Evolutionary conservation across 163 green algal species (phyloP), one percentile per base, ranked within the genome.

Genomic region (Chlorella variabilis): DNA sequence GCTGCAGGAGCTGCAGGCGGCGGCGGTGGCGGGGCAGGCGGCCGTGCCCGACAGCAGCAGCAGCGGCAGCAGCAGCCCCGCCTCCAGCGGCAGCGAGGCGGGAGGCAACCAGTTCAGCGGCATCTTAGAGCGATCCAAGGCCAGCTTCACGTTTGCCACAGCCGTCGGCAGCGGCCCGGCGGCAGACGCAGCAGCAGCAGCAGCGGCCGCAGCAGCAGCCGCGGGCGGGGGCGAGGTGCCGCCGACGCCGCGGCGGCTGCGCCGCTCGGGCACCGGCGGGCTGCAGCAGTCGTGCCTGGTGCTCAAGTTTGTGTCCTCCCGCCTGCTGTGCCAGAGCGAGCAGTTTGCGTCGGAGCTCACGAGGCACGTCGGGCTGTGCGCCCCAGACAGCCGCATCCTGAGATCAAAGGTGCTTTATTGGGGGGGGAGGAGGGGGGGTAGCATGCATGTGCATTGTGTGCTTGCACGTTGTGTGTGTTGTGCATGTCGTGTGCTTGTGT

Each of bases 291-390:
- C 66, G n/a, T 88, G 85, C 49, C 54, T 89, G 36, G 85, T 94
- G 18, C 59, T 93, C 69, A 93, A 92, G 84, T 91, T 91, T 77
- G 76, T 84, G 39, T 62, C 69, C 48, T 71, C 71, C 33, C 77
- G 90, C 5, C 82, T 93, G 68, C 62, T 89, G 9, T 91, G 91
- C 73, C 93, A 96, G 86, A 88, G 83, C 1, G 93, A 97, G 89
- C 92, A 94, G 80, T 97, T 97, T 89, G 93, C 93, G 25, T 93
- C 91, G 29, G 93, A 97, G 87, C 86, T 97, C 18, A 92, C 93
- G 9, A 84, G 87, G 7, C 90, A 96, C 78, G 67, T 97, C 58
- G 89, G 90, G 63, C 91, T 96, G 51, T 87, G 71, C 42, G 85
- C 87, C 0, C 93, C 93, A 2, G 85, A 88, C 25, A 92, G 84